Conservation (phyloP, 2,329 filamentous ascomycete genomes). For the Metarhizium anisopliae region DNA sequence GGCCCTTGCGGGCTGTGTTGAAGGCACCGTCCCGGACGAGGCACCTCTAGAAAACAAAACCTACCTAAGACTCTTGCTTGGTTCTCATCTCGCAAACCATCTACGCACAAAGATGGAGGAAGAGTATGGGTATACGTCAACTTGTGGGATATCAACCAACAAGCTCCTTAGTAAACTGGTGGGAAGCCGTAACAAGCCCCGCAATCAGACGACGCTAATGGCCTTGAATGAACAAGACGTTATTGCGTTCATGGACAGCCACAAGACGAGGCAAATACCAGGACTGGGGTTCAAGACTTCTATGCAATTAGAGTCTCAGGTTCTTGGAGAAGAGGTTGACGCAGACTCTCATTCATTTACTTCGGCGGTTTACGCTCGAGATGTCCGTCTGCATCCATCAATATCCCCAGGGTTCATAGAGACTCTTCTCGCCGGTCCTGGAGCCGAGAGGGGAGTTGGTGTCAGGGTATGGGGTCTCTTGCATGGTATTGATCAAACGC, state of each 20-base stretch:
- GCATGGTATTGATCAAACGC: constrained; percentile 68
- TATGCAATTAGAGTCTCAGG: constrained; percentile 41
- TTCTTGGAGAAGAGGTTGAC: constrained; percentile 29
- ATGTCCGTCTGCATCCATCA: constrained; percentile 52
- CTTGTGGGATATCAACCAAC: constrained; percentile 79
- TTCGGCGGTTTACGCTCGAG: constrained; percentile 49
- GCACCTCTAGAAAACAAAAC: constrained; percentile 26
- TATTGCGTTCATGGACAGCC: constrained; percentile 60
- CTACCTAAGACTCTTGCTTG: constrained; percentile 59
- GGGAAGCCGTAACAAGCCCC: constrained; percentile 77
- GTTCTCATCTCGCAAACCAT: constrained; percentile 71
- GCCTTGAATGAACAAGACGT: constrained; percentile 52
- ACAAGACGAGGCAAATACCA: constrained; percentile 72
- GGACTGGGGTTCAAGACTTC: constrained; percentile 69
- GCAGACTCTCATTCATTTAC: constrained; percentile 25
- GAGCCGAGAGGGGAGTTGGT: constrained; percentile 63
- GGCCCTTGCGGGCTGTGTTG: constrained; percentile 52
- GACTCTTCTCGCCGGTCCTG: constrained; percentile 59
- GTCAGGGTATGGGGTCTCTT: constrained; percentile 66
- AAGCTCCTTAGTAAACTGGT: constrained; percentile 81
- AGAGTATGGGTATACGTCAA: constrained; percentile 75
- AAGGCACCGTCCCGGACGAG: constrained; percentile 14
- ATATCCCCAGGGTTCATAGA: constrained; percentile 61
- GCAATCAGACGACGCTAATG: constrained; percentile 75
- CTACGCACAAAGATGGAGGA: constrained; percentile 65